Evolutionary conservation across 805 yeast genomes (phyloP).

Genomic region (Candida odintsovae): DNA sequence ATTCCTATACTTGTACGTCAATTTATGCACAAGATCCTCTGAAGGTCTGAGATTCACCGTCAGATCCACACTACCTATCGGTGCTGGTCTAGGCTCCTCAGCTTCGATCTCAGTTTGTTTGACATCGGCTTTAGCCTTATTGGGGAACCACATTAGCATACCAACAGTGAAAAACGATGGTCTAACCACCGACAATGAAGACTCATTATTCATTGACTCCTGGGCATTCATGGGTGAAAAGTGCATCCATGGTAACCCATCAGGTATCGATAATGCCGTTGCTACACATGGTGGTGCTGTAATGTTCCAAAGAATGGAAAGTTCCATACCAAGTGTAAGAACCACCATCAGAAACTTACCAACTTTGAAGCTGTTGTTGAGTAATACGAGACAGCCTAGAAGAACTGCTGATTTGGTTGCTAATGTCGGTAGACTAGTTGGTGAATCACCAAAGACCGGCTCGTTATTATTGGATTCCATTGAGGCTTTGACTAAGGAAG

Average conservation of each 20-base stretch:
- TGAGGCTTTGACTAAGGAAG: constrained; percentile 67
- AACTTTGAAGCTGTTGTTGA: constrained; percentile 62
- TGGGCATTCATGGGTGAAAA: constrained; percentile 95
- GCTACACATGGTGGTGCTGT: constrained; percentile 97
- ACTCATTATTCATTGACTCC: constrained; percentile 59
- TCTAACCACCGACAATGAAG: constrained; percentile 31
- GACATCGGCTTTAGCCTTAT: constrained; percentile 61
- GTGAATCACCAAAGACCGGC: constrained; percentile 48
- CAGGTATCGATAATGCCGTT: constrained; percentile 95
- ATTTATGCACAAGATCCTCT: constrained; percentile 41
- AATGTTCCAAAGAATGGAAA: constrained; percentile 60
- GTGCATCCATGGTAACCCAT: constrained; percentile 94
- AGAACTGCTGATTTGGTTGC: constrained; percentile 81
- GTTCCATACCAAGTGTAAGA: constrained; percentile 55
- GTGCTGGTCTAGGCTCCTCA: constrained; percentile 95
- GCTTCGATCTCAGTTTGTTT: constrained; percentile 86
- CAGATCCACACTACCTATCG: constrained; percentile 84
- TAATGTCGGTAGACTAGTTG: constrained; percentile 54
- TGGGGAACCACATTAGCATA: constrained; percentile 47
- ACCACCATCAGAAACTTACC: constrained; percentile 72
- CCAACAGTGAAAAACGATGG: constrained; percentile 34
- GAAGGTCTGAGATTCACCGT: constrained; percentile 57
- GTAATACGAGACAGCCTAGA: constrained; percentile 84
- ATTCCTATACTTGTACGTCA: constrained; percentile 71
- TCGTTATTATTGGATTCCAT: constrained; percentile 66